These are phyloP conservation scores for Calamus simplicifolius DNA, from an alignment of 176 grass and related monocot genomes.

Conservation along the genomic window DNA sequence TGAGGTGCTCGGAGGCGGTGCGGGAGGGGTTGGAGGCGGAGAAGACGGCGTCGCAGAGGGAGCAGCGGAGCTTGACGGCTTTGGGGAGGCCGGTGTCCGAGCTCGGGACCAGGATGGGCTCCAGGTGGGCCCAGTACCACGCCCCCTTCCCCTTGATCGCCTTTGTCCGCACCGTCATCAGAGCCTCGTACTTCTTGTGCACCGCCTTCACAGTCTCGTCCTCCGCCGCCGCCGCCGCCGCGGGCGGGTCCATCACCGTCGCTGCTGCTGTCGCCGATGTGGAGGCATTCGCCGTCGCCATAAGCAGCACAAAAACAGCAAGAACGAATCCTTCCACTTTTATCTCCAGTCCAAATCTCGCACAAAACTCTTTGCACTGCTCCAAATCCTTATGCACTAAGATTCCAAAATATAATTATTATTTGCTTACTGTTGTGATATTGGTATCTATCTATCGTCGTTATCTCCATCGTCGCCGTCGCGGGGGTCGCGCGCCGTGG, in stretches of 20 bases:
- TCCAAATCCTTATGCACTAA: too few species aligned
- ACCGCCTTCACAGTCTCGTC: conserved; percentile 30
- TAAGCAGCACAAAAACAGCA: too few species aligned
- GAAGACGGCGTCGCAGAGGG: conserved; percentile 1
- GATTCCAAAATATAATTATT: too few species aligned
- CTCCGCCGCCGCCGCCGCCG: conserved; percentile 19
- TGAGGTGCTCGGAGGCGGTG: conserved; percentile 5
- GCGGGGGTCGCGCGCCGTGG: too few species aligned
- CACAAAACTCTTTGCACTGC: too few species aligned
- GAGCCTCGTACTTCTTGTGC: conserved; percentile 42
- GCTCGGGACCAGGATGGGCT: conserved; percentile 1
- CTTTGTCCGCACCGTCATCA: conserved; percentile 7
- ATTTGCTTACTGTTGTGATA: too few species aligned
- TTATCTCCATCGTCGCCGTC: too few species aligned
- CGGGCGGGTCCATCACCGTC: conserved; percentile 22
- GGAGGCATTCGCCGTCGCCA: too few species aligned
- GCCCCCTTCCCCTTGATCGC: conserved; percentile 4
- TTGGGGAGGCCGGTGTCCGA: not conserved
- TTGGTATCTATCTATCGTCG: too few species aligned
- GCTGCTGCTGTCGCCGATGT: conserved; percentile 24
- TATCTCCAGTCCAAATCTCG: too few species aligned
- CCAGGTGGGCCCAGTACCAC: not conserved
- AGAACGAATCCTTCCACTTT: too few species aligned
- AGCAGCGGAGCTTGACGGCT: conserved; percentile 1
- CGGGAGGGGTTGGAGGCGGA: conserved; percentile 2